These are phyloP conservation scores for Linnemannia hyalina DNA, from an alignment of 192 early-diverging fungal species.

Conservation along the genomic window DNA sequence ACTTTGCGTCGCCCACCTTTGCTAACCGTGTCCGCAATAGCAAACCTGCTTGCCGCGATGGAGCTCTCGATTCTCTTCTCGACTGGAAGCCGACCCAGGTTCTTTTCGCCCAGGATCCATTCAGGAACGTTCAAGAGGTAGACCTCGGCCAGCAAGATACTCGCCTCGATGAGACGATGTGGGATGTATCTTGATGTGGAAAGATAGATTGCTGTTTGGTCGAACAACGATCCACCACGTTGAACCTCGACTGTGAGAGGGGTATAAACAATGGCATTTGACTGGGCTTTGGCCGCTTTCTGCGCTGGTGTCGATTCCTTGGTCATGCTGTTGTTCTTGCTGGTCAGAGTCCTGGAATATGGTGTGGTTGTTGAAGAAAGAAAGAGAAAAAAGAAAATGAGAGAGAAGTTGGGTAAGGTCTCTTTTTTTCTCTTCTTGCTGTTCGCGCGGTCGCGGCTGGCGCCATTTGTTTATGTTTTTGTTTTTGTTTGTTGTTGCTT, in stretches of 20 bases:
- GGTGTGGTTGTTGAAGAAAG: background rate
- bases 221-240: slow-evolving; percentile 27
- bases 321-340: background rate
- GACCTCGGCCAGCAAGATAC: slow-evolving; percentile 32
- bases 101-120: slow-evolving; percentile 40
- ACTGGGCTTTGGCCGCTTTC: background rate
- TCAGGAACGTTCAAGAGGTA: slow-evolving; percentile 39
- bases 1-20: slow-evolving; percentile 40
- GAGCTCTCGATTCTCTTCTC: slow-evolving; percentile 37
- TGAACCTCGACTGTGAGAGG: slow-evolving; percentile 37
- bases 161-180: slow-evolving; percentile 21
- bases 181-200: slow-evolving; percentile 43
- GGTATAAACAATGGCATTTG: slow-evolving; percentile 4
- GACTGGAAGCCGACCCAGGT: slow-evolving; percentile 1
- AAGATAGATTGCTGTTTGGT: slow-evolving; percentile 16
- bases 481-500: background rate
- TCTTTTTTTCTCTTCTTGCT: too few relatives aligned
- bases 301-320: background rate
- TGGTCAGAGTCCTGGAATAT: background rate
- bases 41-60: slow-evolving; percentile 26
- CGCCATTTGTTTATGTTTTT: background rate
- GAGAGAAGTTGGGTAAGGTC: background rate
- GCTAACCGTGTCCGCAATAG: slow-evolving; percentile 15
- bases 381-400: background rate
- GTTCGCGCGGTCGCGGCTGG: background rate